Evolutionary conservation across 2,329 filamentous ascomycete genomes (phyloP).

Genomic region (Fusarium oligoseptatum): DNA sequence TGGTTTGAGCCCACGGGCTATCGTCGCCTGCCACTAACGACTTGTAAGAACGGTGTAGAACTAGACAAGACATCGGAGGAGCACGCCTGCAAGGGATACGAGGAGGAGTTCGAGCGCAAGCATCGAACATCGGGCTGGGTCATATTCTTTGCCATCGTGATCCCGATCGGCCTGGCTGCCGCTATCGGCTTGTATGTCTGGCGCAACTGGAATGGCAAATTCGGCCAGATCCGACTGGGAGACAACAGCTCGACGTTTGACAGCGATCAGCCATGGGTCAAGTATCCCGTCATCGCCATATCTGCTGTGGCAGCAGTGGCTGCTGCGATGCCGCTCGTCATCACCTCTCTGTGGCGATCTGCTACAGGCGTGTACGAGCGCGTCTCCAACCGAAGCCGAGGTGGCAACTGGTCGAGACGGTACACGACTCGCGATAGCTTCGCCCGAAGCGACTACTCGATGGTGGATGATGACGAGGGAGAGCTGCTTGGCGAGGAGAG

Average conservation of each 20-base stretch:
- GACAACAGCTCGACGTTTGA: conserved; percentile 72
- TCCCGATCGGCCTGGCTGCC: conserved; percentile 79
- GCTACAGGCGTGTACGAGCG: conserved; percentile 65
- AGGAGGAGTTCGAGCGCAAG: conserved; percentile 82
- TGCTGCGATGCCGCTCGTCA: conserved; percentile 77
- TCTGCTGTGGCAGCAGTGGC: conserved; percentile 73
- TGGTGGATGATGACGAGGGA: conserved; percentile 93
- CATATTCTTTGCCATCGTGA: conserved; percentile 86
- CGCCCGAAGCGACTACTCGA: conserved; percentile 87
- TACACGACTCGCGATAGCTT: conserved; percentile 94
- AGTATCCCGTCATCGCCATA: conserved; percentile 82
- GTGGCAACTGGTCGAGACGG: conserved; percentile 69
- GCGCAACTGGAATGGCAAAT: conserved; percentile 87
- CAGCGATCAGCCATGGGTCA: conserved; percentile 81
- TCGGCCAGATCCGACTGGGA: conserved; percentile 91
- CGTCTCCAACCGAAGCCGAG: conserved; percentile 62
- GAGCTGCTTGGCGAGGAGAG: conserved; percentile 94
- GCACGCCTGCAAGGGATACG: conserved; percentile 78
- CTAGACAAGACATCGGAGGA: conserved; percentile 74
- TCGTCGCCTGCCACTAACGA: conserved; percentile 89
- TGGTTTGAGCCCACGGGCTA: conserved; percentile 91
- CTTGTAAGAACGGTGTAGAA: conserved; percentile 82
- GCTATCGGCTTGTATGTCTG: conserved; percentile 87
- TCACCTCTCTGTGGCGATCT: conserved; percentile 79
- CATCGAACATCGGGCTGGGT: conserved; percentile 78